phyloP scores from a whole-genome alignment of 2,329 filamentous ascomycete genomes.

The Xenosphaeropsis pyriputrescens region DNA sequence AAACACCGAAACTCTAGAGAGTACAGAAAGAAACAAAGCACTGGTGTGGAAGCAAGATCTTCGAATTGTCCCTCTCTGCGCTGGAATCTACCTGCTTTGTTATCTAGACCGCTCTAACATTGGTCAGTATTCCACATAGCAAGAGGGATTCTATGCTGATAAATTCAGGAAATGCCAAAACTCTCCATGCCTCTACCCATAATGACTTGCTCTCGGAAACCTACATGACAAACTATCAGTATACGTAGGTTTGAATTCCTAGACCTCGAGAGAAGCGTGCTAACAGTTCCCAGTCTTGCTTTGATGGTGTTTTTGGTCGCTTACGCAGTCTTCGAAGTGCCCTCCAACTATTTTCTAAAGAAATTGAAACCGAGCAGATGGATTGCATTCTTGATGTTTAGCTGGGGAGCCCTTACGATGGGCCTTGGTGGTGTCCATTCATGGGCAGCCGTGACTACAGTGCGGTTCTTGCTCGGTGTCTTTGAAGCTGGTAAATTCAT shows the following conservation, averaged over 20 bases:
- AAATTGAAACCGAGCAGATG: slow-evolving; percentile 29
- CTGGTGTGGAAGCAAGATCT: slow-evolving; percentile 44
- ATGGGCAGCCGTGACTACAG: slow-evolving; percentile 25
- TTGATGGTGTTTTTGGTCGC: slow-evolving; percentile 31
- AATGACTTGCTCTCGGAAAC: slow-evolving; percentile 50
- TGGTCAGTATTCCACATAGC: slow-evolving; percentile 20
- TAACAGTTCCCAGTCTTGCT: slow-evolving; percentile 19
- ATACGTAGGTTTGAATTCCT: slow-evolving; percentile 24
- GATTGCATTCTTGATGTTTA: slow-evolving; percentile 32
- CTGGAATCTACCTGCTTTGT: slow-evolving; percentile 50
- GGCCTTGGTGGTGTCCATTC: slow-evolving; percentile 27
- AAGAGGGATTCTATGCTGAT: neutral
- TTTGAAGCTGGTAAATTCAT: slow-evolving; percentile 26
- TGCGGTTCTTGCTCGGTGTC: slow-evolving; percentile 32
- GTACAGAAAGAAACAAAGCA: slow-evolving; percentile 13
- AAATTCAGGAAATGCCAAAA: slow-evolving; percentile 38
- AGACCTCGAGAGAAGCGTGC: neutral
- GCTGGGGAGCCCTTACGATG: slow-evolving; percentile 31
- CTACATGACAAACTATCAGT: slow-evolving; percentile 44
- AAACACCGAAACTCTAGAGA: too few species aligned
- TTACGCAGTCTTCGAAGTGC: slow-evolving; percentile 32
- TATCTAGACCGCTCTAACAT: slow-evolving; percentile 58
- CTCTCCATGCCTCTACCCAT: slow-evolving; percentile 42
- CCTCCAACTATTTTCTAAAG: slow-evolving; percentile 33
- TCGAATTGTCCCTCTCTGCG: slow-evolving; percentile 47